Evolutionary conservation across 257 asterid genomes (phyloP), one percentile per base, ranked within the genome.

Genomic region (Capsicum chinense): DNA sequence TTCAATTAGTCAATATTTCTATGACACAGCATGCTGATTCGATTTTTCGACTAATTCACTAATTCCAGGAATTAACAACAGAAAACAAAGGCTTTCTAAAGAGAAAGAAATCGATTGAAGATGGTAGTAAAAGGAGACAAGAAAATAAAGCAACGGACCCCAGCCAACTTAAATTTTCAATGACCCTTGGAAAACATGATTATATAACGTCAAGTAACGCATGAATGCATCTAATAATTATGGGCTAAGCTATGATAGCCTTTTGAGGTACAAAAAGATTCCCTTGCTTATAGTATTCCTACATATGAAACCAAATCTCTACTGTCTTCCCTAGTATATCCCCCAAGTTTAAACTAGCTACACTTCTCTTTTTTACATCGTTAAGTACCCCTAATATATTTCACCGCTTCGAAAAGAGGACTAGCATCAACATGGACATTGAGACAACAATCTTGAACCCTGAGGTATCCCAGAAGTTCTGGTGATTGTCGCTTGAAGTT

Each of bases 401-500:
- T 88, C 86, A 96, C 73, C 97, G 90, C 93, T 92, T 96, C 0
- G 99, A 88, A 80, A 96, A 86, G 86, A 93, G 64, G 56, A 94
- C 97, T 86, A 96, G 63, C 82, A 90, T 80, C 86, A 96, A 64
- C 99, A 96, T 93, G 5, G 99, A 96, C 97, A 96, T 87, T 2
- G 99, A 94, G 56, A 84, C 93, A 6, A 90, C 94, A 48, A 94
- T 84, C 94, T 96, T 96, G 93, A 96, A 96, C 74, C 94, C 88
- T 2, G 94, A 78, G n/a, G 89, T 86, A 39, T 96, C 98, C 99
- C 98, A 96, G 84, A 96, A 89, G 59, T 92, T 94, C 79, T 82
- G 93, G 82, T 92, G 92, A 73, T 89, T 91, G 4, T 50, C 68
- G 84, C 88, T 80, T 1, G 54, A 85, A 10, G 92, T 82, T 59